These are phyloP conservation scores for Schoenoplectus tabernaemontani DNA, from an alignment of 202 grass and related monocot species.

Conservation along the genomic window DNA sequence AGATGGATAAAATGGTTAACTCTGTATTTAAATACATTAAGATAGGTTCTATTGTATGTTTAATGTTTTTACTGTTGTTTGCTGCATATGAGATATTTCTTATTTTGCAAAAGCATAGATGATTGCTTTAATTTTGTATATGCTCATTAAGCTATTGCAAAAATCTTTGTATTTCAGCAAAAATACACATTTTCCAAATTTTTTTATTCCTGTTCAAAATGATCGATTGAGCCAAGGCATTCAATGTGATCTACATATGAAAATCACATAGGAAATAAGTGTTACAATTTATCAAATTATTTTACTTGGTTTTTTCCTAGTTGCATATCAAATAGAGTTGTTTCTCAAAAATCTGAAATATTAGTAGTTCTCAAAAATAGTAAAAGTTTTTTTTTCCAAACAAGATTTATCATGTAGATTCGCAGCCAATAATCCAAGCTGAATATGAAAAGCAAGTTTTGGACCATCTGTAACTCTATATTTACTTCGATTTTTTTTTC, in stretches of 20 bases:
- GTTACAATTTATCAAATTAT: neutral
- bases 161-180: neutral
- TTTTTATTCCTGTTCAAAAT: neutral
- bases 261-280: neutral
- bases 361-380: neutral
- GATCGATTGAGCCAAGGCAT: neutral
- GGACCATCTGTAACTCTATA: neutral
- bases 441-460: neutral
- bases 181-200: neutral
- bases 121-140: neutral
- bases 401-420: neutral
- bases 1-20: neutral
- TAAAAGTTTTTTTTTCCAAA: neutral
- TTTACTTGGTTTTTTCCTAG: neutral
- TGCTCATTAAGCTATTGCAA: too few species aligned
- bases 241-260: neutral
- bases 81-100: neutral
- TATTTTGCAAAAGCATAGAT: neutral
- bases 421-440: neutral
- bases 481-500: neutral
- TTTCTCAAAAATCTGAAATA: neutral
- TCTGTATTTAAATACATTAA: neutral
- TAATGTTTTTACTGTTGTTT: neutral
- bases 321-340: neutral
- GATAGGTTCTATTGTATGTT: neutral